phyloP scores from a whole-genome alignment of 75 land plant species.

The Pinus tabuliformis region DNA sequence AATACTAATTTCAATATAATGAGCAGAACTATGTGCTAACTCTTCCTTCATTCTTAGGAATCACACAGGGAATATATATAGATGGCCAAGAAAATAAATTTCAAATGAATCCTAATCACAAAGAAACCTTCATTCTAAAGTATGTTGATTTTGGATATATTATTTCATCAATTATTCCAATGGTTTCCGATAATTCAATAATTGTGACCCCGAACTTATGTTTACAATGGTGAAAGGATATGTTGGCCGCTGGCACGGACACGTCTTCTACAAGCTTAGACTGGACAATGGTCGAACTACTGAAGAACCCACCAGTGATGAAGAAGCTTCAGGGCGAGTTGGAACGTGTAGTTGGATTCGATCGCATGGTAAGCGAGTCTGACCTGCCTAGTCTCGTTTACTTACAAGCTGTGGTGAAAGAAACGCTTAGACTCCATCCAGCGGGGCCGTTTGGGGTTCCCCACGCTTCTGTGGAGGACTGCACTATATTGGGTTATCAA shows the following conservation, averaged over 20 bases:
- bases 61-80: no score
- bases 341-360: conserved; percentile 11
- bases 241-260: conserved; percentile 16
- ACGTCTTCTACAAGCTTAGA: conserved; percentile 8
- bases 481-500: no score
- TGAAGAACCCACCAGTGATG: conserved; percentile 11
- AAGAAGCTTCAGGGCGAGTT: conserved; percentile 13
- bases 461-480: no score
- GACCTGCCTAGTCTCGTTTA: conserved; percentile 6
- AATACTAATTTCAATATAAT: no score
- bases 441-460: conserved; percentile 2
- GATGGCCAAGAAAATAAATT: no score
- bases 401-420: conserved; percentile 22
- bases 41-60: no score
- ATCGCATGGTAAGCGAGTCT: conserved; percentile 15
- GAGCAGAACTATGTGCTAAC: no score
- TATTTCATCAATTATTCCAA: no score
- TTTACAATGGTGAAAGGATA: not conserved
- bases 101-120: no score
- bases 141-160: not conserved
- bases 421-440: conserved; percentile 17
- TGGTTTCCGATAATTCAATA: no score
- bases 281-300: conserved; percentile 9
- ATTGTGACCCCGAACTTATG: no score
- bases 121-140: no score